phyloP scores from a whole-genome alignment of 768 basidiomycete genomes.

The Amanita rubescens region DNA sequence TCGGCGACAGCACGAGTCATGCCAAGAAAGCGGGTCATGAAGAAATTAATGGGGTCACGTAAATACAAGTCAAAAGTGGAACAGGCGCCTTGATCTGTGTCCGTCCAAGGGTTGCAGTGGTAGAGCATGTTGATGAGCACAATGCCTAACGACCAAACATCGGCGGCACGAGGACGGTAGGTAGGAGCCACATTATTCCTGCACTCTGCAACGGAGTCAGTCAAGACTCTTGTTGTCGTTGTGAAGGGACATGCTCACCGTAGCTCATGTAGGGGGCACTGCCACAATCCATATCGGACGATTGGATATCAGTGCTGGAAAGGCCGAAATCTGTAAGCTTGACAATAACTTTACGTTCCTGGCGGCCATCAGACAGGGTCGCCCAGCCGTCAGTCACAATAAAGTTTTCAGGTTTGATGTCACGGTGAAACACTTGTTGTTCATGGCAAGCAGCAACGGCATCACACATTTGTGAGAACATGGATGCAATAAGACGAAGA shows the following conservation, averaged over 20 bases:
- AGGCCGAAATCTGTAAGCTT: constrained; percentile 97
- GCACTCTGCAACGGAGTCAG: constrained; percentile 57
- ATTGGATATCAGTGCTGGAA: constrained; percentile 81
- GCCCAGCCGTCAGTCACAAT: constrained; percentile 82
- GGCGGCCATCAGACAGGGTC: constrained; percentile 44
- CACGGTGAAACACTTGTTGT: constrained; percentile 86
- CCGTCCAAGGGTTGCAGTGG: constrained; percentile 97
- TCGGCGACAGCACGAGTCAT: constrained; percentile 85
- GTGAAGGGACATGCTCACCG: constrained; percentile 41
- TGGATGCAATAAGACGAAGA: constrained; percentile 87
- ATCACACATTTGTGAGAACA: constrained; percentile 99
- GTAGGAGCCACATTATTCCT: constrained; percentile 95
- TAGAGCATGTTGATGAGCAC: constrained; percentile 99
- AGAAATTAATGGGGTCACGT: constrained; percentile 73
- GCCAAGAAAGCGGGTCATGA: constrained; percentile 84
- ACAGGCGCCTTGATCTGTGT: constrained; percentile 77
- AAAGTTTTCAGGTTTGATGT: constrained; percentile 99
- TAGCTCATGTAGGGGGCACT: constrained; percentile 99
- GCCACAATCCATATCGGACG: constrained; percentile 96
- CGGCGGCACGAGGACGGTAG: constrained; percentile 90
- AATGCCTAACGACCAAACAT: constrained; percentile 98
- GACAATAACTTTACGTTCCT: constrained; percentile 86
- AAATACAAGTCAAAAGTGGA: constrained; percentile 78
- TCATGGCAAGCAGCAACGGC: constrained; percentile 94
- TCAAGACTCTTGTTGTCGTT: constrained; percentile 10